phyloP scores from a whole-genome alignment of 495 filamentous ascomycete species.

The Aspergillus baeticus region DNA sequence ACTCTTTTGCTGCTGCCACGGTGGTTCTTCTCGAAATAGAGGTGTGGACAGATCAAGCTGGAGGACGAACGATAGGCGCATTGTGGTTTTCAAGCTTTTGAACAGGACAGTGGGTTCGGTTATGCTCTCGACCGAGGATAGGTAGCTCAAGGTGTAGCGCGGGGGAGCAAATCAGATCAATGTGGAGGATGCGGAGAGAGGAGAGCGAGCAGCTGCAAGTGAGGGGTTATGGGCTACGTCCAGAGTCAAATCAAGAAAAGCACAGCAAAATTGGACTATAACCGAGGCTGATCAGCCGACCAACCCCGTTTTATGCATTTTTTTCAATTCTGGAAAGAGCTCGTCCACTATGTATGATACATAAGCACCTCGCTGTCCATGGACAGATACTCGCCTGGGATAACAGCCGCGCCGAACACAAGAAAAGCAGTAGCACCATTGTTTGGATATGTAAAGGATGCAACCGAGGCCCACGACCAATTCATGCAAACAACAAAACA shows the following conservation, averaged over 20 bases:
- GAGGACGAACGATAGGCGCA: background rate
- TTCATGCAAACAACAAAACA: slow-evolving; percentile 23
- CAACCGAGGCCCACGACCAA: slow-evolving; percentile 16
- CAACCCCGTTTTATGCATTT: slow-evolving; percentile 15
- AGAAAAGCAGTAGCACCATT: slow-evolving; percentile 12
- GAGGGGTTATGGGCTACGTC: background rate
- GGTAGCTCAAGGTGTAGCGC: background rate
- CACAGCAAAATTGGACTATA: background rate
- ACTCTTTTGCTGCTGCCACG: background rate
- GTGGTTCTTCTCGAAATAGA: background rate
- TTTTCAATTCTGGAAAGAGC: background rate
- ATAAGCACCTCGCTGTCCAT: slow-evolving; percentile 5
- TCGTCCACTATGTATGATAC: slow-evolving; percentile 16
- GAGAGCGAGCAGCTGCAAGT: background rate
- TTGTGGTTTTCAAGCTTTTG: background rate
- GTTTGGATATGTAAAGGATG: slow-evolving; percentile 19
- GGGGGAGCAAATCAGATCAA: background rate
- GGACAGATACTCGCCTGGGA: background rate
- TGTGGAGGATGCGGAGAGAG: background rate
- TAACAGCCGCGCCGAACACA: background rate
- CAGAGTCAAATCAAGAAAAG: background rate
- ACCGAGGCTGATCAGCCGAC: background rate
- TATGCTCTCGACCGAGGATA: slow-evolving; percentile 1
- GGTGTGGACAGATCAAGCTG: background rate
- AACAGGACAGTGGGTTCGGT: background rate